These are phyloP conservation scores for Starmerella bombi DNA, from an alignment of 805 yeast species.

Conservation along the genomic window DNA sequence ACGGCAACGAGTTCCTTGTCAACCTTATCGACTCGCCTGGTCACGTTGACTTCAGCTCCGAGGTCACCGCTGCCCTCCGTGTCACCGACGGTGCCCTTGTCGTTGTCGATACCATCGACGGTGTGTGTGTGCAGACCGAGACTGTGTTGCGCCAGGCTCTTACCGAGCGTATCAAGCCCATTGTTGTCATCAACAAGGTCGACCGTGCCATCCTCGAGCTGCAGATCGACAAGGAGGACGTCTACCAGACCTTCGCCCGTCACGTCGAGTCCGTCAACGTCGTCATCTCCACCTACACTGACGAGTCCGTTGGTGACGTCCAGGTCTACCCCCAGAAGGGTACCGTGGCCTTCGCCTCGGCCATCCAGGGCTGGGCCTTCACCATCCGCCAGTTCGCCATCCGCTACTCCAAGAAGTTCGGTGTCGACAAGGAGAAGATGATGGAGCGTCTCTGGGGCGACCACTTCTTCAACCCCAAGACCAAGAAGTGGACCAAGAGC, in stretches of 20 bases:
- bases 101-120: constrained; percentile 98
- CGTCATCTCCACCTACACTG: constrained; percentile 89
- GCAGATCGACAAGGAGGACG: constrained; percentile 97
- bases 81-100: constrained; percentile 99
- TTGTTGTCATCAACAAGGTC: constrained; percentile 95
- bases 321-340: constrained; percentile 99
- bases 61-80: constrained; percentile 99
- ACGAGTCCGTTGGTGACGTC: constrained; percentile 79
- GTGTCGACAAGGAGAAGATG: constrained; percentile 97
- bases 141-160: constrained; percentile 98
- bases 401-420: constrained; percentile 98
- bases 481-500: constrained; percentile 97
- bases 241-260: constrained; percentile 96
- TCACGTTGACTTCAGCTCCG: constrained; percentile 99
- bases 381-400: constrained; percentile 96
- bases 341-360: constrained; percentile 99
- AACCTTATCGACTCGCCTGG: constrained; percentile 99
- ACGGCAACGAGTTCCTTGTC: constrained; percentile 87
- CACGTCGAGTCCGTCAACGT: constrained; percentile 99
- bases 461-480: constrained; percentile 99
- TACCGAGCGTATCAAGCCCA: constrained; percentile 99
- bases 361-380: constrained; percentile 99
- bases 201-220: constrained; percentile 98
- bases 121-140: constrained; percentile 99
- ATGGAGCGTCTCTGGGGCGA: constrained; percentile 99